phyloP scores from a whole-genome alignment of 768 basidiomycete species.

The Coprinellus aureogranulatus region DNA sequence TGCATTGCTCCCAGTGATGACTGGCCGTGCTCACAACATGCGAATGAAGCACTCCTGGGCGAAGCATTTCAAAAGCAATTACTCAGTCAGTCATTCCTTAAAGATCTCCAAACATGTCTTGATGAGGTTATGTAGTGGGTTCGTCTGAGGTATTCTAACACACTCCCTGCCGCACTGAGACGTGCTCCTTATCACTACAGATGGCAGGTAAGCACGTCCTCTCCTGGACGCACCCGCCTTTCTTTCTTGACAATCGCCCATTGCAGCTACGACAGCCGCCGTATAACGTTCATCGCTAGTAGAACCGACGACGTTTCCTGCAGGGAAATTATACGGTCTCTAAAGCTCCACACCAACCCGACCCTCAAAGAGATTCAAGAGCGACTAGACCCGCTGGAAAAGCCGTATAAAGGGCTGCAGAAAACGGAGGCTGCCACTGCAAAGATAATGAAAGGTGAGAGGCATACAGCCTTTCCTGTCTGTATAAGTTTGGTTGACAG shows the following conservation, averaged over 20 bases:
- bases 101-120: too few relatives aligned
- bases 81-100: conserved; percentile 54
- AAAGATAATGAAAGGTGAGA: too few relatives aligned
- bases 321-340: conserved; percentile 50
- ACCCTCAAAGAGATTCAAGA: conserved; percentile 38
- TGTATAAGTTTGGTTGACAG: too few relatives aligned
- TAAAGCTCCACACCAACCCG: conserved; percentile 49
- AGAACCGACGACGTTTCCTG: conserved; percentile 65
- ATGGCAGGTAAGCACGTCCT: conserved; percentile 51
- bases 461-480: too few relatives aligned
- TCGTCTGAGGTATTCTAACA: conserved; percentile 14
- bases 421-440: too few relatives aligned
- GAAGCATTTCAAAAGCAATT: conserved; percentile 63
- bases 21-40: too few relatives aligned
- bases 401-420: too few relatives aligned
- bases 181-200: conserved; percentile 23
- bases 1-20: not conserved
- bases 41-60: conserved; percentile 50
- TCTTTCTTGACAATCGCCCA: not conserved
- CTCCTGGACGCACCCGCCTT: too few relatives aligned
- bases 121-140: conserved; percentile 47
- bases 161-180: not conserved
- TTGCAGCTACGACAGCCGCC: conserved; percentile 56
- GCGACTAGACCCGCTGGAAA: conserved; percentile 34
- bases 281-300: conserved; percentile 53